Evolutionary conservation across 2,329 filamentous ascomycete genomes (phyloP), one percentile per base, ranked within the genome.

Genomic region (Colletotrichum karsti): DNA sequence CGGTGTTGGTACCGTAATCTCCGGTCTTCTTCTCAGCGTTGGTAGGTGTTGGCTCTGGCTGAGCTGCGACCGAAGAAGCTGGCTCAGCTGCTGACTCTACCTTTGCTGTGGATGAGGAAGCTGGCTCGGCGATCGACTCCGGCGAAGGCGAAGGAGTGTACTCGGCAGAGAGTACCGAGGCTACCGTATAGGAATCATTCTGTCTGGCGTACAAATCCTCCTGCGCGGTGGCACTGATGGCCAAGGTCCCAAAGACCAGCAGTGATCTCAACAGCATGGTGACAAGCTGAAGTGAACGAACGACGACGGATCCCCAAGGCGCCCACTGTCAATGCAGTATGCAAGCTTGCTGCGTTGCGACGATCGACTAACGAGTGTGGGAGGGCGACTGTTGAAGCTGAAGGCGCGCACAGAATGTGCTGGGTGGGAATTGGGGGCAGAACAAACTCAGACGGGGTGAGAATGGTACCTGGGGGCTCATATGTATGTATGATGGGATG

Each of bases 401-500:
- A 56, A 44, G 30, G 44, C 28, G 51, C 53, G 48, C 53, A 54
- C 44, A 55, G 65, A 41, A 39, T 56, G 56, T 46, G 66, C 51
- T 35, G 20, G 56, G 30, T 20, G 28, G 51, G 41, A 46, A 42
- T 41, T 58, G 55, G 62, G 66, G 50, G 62, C 62, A 66, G 55
- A 37, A 42, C 48, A 57, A 54, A 48, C 46, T 60, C 61, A 33
- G 41, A 60, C 13, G n/a, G 50, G 55, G 6, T 37, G 13, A n/a
- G 24, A 18, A 41, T 67, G 62, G 66, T 69, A 67, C 41, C 50
- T 42, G 24, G 55, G 50, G 51, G 30, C 50, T 42, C 66, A 69
- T 69, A 69, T 66, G 62, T 67, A 69, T 59, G 65, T 59, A 68
- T 44, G 18, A 57, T 67, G 28, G 41, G 33, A 20, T 51, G 44